Percentiles rank a stretch among this genome's conserved stretches.
phyloP scores from a whole-genome alignment of 768 basidiomycete species.

The Amanita jacksonii region DNA sequence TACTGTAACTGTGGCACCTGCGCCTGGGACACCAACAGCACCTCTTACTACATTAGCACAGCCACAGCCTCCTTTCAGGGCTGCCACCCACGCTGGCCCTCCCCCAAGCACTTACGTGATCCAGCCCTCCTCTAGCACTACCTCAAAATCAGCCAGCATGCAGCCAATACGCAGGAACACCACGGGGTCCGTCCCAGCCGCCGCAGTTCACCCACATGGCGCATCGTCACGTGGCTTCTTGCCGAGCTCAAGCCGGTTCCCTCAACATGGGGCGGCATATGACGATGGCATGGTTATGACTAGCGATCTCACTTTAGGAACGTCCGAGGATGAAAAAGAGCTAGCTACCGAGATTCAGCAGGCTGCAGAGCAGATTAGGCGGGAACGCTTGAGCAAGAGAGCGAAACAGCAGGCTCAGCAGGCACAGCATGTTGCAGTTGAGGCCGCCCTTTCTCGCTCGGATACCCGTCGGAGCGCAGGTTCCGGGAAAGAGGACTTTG shows the following conservation, averaged over 20 bases:
- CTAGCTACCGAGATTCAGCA: constrained; percentile 76
- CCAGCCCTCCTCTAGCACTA: constrained; percentile 32
- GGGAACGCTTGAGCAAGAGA: constrained; percentile 67
- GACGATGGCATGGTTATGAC: constrained; percentile 25
- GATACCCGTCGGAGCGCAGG: constrained; percentile 13
- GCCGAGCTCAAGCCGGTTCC: constrained; percentile 1
- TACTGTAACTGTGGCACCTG: constrained; percentile 13
- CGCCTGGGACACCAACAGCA: too few species aligned
- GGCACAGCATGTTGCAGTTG: constrained; percentile 45
- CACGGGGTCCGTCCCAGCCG: constrained; percentile 40
- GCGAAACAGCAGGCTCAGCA: constrained; percentile 40
- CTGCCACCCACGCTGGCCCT: constrained; percentile 15
- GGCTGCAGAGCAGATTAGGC: constrained; percentile 81
- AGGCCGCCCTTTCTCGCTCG: constrained; percentile 40
- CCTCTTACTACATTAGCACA: constrained; percentile 14
- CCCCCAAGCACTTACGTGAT: constrained; percentile 32
- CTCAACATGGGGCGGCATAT: constrained; percentile 11
- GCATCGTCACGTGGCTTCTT: constrained; percentile 9
- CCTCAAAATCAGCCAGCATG: constrained; percentile 12
- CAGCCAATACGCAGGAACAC: constrained; percentile 60
- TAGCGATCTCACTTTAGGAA: constrained; percentile 8
- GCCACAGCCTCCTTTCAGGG: constrained; percentile 10
- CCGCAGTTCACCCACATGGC: constrained; percentile 23
- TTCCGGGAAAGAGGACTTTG: constrained; percentile 36
- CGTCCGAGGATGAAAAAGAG: constrained; percentile 34